Base-by-base conservation (phyloP, 2,329 filamentous ascomycete genomes). In the Aspergillus sp. region DNA sequence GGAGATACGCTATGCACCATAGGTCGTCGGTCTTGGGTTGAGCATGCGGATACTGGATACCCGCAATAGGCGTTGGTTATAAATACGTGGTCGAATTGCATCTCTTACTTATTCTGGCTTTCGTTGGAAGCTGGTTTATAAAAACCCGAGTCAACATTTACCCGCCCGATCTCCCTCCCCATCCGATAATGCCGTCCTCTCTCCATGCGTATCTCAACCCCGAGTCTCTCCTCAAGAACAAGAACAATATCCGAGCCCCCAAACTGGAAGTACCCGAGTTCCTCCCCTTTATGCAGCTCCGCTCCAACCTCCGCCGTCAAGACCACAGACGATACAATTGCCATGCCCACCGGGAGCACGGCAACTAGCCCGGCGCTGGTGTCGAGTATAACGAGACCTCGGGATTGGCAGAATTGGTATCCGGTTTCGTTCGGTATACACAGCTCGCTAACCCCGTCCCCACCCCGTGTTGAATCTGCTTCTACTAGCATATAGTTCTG, bases 281-380 rank as follows among this genome's bases (percentile, higher is more conserved):
- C 77, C 2, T 81, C 69, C 3, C 79, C 79, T 63, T 82, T 82
- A n/a, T 72, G 61, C 31, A 79, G 6, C 2, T 30, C 28, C 17
- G 69, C 62, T 0, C 66, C 74, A 30, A 58, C 50, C 11, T 67
- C 46, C 1, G 58, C 64, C 1, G 70, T 72, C 17, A 79, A 47
- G 23, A 72, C 69, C 3, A 82, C 76, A 3, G 77, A 80, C 2
- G 79, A 81, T 0, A 82, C 76, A 31, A 77, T 72, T 4, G 77
- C 79, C 79, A 81, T 82, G 8, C 79, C 79, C 56, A 81, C 77
- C 0, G 79, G 79, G 28, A 82, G 56, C 19, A 82, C 71, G 1
- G 77, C 80, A 5, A 81, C 78, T 19, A 74, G 64, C 2, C 79
- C 78, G n/a, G 23, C 22, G 23, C 46, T 50, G 6, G 61, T 60